Base-by-base conservation (phyloP, 2,329 filamentous ascomycete genomes). In the Teratosphaeria epicoccoides region DNA sequence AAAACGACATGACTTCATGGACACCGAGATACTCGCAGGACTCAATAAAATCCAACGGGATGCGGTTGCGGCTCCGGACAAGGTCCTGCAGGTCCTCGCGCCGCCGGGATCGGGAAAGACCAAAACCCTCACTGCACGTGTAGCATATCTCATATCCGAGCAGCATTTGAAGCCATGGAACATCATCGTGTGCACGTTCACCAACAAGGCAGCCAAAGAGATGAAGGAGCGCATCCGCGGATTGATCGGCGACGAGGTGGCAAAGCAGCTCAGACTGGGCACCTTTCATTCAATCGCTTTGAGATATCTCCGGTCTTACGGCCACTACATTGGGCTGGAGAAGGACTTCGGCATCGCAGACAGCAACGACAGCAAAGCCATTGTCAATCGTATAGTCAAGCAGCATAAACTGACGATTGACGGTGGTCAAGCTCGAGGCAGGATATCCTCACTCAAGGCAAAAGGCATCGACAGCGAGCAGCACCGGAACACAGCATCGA, bases 151-250 rank as follows among this genome's bases (percentile, higher is more conserved):
- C 25, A 79, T 96, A 50, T 80, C 84, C 48, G 76, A 85, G 61
- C 73, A 81, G 60, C 81, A 83, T 43, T 80, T 88, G 60, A 79
- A 81, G 52, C 91, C 91, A 63, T 82, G 86, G 72, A 88, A 96
- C 71, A 83, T 97, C 62, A 83, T 98, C 54, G 91, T 96, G 54
- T 93, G 91, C 55, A 97, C 91, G 0, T 98, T 98, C 66, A 98
- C 93, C 1, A 89, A 95, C 67, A 97, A 97, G 68, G 90, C 93
- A 1, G 88, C 90, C 17, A 80, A 78, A 17, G 91, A 97, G 72
- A 98, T 98, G 91, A 88, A 89, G 63, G 83, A 88, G 63, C 81
- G 91, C 6, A 87, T 97, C 52, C 82, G 83, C 0, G 84, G 79
- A 53, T 77, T 87, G n/a, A 76, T 97, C n/a, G 89, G 89, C 1